phyloP scores from a whole-genome alignment of 129 eudicot species.

The Cynara cardunculus region DNA sequence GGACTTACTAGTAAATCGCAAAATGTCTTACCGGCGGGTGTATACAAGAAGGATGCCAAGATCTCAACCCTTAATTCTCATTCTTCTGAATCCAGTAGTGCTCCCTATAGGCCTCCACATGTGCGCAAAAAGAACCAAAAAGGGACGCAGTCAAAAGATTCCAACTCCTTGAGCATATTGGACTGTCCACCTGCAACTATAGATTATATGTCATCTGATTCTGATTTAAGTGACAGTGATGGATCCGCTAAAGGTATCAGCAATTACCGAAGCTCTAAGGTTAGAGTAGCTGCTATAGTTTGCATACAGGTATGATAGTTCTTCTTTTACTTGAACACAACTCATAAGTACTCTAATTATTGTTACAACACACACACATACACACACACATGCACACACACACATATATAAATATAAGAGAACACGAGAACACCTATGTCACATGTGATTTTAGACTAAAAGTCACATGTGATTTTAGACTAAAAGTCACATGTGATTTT shows the following conservation, averaged over 20 bases:
- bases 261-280: slow-evolving; percentile 52
- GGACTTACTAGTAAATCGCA: slow-evolving; percentile 55
- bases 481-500: too few relatives aligned
- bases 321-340: background rate
- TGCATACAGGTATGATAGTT: slow-evolving; percentile 74
- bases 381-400: background rate
- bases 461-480: too few relatives aligned
- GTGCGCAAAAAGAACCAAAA: slow-evolving; percentile 55
- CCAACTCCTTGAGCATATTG: slow-evolving; percentile 26
- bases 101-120: slow-evolving; percentile 89
- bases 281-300: slow-evolving; percentile 84
- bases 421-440: too few relatives aligned
- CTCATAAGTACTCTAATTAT: background rate
- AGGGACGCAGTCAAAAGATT: slow-evolving; percentile 27
- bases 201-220: slow-evolving; percentile 71
- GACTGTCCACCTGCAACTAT: slow-evolving; percentile 31
- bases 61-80: slow-evolving; percentile 25
- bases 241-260: slow-evolving; percentile 41
- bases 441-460: too few relatives aligned
- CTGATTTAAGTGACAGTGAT: slow-evolving; percentile 88
- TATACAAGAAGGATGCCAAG: slow-evolving; percentile 34
- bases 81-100: slow-evolving; percentile 41
- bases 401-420: too few relatives aligned
- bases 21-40: slow-evolving; percentile 13
- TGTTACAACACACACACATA: background rate